Percentiles rank a stretch among this genome's conserved stretches.
Evolutionary conservation across 2,329 filamentous ascomycete genomes (phyloP).

Genomic region (Ophiostoma australiae): DNA sequence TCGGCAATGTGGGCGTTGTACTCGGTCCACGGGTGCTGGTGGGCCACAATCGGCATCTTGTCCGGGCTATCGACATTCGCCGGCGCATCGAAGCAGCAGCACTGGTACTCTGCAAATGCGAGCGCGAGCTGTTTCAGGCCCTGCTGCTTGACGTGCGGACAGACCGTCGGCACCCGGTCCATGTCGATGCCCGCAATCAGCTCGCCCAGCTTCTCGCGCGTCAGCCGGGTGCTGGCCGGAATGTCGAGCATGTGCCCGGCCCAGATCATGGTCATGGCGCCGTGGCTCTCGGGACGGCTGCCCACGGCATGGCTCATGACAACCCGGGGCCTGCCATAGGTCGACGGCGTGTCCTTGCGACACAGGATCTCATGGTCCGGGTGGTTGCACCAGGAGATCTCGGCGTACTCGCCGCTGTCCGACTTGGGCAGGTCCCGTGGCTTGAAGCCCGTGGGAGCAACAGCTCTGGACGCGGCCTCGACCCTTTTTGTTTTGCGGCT

Average conservation of each 20-base stretch:
- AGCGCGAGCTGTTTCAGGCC: conserved; percentile 7
- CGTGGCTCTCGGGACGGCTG: neutral
- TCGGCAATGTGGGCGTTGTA: neutral
- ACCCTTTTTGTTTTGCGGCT: too few relatives aligned
- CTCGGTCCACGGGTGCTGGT: neutral
- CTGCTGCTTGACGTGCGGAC: neutral
- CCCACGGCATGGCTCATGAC: neutral
- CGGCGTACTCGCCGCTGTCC: neutral
- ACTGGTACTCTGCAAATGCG: conserved; percentile 4
- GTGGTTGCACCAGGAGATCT: neutral
- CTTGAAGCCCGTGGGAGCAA: neutral
- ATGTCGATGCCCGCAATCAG: neutral
- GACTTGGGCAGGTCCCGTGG: neutral
- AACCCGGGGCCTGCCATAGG: neutral
- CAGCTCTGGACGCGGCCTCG: neutral
- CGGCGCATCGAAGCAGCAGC: conserved; percentile 1
- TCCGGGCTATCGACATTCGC: neutral
- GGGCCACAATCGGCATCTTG: neutral
- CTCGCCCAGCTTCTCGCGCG: neutral
- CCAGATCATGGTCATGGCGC: neutral
- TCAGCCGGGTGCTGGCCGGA: neutral
- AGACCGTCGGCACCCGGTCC: neutral
- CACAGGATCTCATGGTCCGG: neutral
- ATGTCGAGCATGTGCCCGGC: neutral
- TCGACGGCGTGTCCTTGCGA: neutral